A percentile compares a stretch with the other conserved stretches of the same genome.
Conservation (phyloP, 257 asterid genomes). For the Capsicum baccatum region DNA sequence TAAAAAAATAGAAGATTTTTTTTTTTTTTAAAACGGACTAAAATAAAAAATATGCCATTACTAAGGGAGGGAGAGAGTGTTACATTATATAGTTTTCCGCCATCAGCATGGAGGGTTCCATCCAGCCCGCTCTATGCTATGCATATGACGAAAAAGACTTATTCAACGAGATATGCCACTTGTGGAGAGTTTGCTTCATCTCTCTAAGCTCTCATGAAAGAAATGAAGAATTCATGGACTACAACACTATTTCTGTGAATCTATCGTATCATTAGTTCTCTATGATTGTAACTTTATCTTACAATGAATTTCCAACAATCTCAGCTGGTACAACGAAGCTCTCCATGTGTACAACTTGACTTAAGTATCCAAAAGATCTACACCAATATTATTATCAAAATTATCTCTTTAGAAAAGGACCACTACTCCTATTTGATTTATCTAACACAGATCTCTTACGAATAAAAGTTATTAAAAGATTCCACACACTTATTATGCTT, state of each 20-base stretch:
- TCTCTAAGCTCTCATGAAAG: neutral
- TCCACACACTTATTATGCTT: neutral
- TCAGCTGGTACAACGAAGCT: neutral
- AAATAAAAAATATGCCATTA: too few species aligned
- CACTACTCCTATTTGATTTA: neutral
- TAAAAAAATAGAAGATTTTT: too few species aligned
- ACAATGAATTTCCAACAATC: neutral
- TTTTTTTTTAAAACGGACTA: too few species aligned
- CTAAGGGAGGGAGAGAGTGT: too few species aligned
- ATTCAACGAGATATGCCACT: neutral
- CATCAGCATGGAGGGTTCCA: neutral
- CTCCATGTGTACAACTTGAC: neutral
- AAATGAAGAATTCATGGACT: neutral
- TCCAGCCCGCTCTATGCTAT: neutral
- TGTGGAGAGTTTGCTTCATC: neutral
- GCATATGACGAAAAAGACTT: neutral
- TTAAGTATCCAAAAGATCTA: neutral
- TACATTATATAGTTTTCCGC: neutral
- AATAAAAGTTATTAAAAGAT: neutral
- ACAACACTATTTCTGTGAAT: neutral
- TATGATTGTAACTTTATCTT: neutral
- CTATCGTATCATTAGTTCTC: too few species aligned
- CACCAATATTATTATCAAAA: neutral
- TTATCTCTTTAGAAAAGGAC: neutral
- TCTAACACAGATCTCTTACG: neutral